Evolutionary conservation across 441 rosid species (phyloP), one percentile per base, ranked within the genome.

Genomic region (Melastoma candidum): DNA sequence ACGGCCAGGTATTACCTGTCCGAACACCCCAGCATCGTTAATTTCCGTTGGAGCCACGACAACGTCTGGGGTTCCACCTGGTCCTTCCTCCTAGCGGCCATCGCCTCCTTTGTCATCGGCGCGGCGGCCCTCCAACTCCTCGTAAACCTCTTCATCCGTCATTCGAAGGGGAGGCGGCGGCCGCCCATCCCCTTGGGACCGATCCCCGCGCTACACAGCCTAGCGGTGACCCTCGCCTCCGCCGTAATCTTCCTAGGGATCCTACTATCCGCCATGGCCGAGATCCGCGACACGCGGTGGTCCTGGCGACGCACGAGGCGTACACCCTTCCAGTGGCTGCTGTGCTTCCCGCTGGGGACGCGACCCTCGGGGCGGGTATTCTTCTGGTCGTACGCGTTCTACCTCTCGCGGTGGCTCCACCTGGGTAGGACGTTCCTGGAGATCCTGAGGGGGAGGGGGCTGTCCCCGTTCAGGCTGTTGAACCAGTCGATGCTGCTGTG

Each of bases 231-330:
- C 41, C 26, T 48, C 11, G 51, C 53, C 50, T 65, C 68, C 24
- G 63, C 68, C 51, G 55, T 41, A 46, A 55, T 65, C 41, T 65
- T 65, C 54, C 51, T 49, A 46, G 68, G 68, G 17, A 65, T 45
- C 44, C 51, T 65, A 50, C 63, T 65, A 54, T 65, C 63, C 22
- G 68, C 68, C 26, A 44, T 25, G 36, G 68, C 68, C 46, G 68
- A 65, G 64, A 65, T 65, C 53, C 68, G 64, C 26, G 68, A 65
- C 59, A 65, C 64, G 26, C 68, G 68, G 10, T 65, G 68, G 68
- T 45, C 54, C 50, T 58, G 64, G 68, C 59, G 59, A 2, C 68
- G 68, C 44, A 52, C 60, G 50, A 29, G 47, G 48, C 58, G 59
- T 50, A 65, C 47, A 46, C 55, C 68, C 0, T 11, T 65, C 59